phyloP scores from a whole-genome alignment of 2,329 filamentous ascomycete species.

The Dactylellina sp. region DNA sequence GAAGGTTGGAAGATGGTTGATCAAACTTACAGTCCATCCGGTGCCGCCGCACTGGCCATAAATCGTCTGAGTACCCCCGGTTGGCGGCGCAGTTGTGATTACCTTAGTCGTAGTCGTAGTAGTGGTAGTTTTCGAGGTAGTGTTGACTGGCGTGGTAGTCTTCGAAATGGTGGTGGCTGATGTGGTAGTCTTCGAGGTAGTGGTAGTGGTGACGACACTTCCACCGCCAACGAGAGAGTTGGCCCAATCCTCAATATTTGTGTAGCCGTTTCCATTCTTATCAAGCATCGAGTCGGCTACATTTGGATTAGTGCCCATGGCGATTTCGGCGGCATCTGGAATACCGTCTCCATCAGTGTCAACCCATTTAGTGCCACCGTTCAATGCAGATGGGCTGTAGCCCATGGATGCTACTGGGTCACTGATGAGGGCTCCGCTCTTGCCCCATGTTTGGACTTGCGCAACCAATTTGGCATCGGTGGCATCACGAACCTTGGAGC shows the following conservation, averaged over 20 bases:
- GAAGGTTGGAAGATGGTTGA: background rate
- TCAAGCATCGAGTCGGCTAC: slow-evolving; percentile 65
- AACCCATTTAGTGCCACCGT: slow-evolving; percentile 63
- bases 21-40: slow-evolving; percentile 41
- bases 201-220: slow-evolving; percentile 23
- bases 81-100: slow-evolving; percentile 7
- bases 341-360: slow-evolving; percentile 69
- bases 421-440: slow-evolving; percentile 65
- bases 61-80: slow-evolving; percentile 17
- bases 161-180: slow-evolving; percentile 18
- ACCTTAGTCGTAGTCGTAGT: background rate
- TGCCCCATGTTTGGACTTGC: slow-evolving; percentile 67
- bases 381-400: slow-evolving; percentile 64
- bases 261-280: slow-evolving; percentile 65
- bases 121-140: slow-evolving; percentile 13
- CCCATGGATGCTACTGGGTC: slow-evolving; percentile 65
- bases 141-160: slow-evolving; percentile 16
- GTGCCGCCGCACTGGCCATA: slow-evolving; percentile 49
- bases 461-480: slow-evolving; percentile 64
- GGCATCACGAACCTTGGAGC: slow-evolving; percentile 65
- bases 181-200: slow-evolving; percentile 33
- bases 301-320: slow-evolving; percentile 65
- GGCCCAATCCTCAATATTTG: slow-evolving; percentile 68
- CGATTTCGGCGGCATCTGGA: slow-evolving; percentile 67
- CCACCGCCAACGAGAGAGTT: slow-evolving; percentile 65